Evolutionary conservation across 495 filamentous ascomycete species (phyloP).

Genomic region (Neurospora sp.): DNA sequence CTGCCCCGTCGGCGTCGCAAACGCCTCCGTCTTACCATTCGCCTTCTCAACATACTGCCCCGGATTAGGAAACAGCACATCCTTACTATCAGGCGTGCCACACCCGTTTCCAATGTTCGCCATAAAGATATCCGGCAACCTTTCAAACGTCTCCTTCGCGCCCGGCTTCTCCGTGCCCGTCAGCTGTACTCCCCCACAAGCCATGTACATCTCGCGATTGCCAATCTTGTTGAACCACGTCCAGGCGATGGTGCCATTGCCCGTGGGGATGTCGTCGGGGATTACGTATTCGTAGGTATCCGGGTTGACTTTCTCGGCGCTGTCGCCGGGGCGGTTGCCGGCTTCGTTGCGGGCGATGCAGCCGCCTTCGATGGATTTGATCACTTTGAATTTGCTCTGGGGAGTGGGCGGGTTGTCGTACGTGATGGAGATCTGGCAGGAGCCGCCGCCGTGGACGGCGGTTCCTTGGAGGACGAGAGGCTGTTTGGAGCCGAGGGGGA

Average conservation of each 20-base stretch:
- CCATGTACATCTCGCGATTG: constrained; percentile 88
- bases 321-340: constrained; percentile 30
- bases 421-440: constrained; percentile 73
- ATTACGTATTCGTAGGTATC: constrained; percentile 36
- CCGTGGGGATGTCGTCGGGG: constrained; percentile 44
- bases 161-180: constrained; percentile 6
- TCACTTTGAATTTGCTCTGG: constrained; percentile 53
- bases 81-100: constrained; percentile 29
- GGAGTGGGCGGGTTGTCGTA: constrained; percentile 50
- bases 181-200: constrained; percentile 68
- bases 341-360: constrained; percentile 47
- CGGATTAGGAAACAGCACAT: constrained; percentile 53
- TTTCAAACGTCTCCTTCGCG: not conserved
- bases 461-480: constrained; percentile 44
- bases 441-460: constrained; percentile 75
- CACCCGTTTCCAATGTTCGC: constrained; percentile 39
- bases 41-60: constrained; percentile 37
- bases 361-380: constrained; percentile 66
- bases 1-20: not conserved
- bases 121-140: constrained; percentile 35
- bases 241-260: constrained; percentile 65
- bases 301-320: not conserved
- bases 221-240: constrained; percentile 87
- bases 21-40: not conserved
- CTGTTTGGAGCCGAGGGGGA: constrained; percentile 40